Base-by-base conservation (phyloP, 1,139 yeast species). In the Taphrina wiesneri region DNA sequence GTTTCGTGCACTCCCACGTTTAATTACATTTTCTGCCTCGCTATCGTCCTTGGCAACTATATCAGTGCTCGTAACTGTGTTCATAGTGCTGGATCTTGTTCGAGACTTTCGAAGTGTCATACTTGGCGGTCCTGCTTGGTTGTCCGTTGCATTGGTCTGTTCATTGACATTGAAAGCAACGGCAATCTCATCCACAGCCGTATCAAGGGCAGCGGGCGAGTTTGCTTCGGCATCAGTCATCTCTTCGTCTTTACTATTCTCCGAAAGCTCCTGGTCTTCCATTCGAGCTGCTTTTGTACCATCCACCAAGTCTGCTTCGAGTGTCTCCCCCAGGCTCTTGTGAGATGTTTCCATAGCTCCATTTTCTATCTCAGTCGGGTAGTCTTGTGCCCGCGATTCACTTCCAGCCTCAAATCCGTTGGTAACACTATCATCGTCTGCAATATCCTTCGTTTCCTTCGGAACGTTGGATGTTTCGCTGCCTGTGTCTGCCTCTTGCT, bases 41-140 rank as follows among this genome's bases (percentile, higher is more conserved):
- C 30, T 5, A 3, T 52, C 64, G 0, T 52, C 57, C 19, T 52
- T 56, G 11, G 32, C 32, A 21, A 21, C 17, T 13, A 19, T 23
- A 23, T 60, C 64, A 3, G 28, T 32, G 17, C 64, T 60, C 19
- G 21, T 45, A 25, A 49, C 56, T 11, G 64, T 60, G 41, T 60
- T 60, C 52, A 51, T 26, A 25, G 64, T 60, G 39, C 47, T 53
- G 19, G 64, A 60, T 6, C 64, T 21, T 13, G 46, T 54, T 7
- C 59, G 47, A 6, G 49, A 30, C 39, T 23, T 39, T 15, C 59
- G 59, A 1, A 39, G 19, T 41, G 46, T 34, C 59, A 39, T 17
- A 25, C 28, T 23, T 21, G 49, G 49, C 7, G 9, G 49, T 2
- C n/a, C n/a, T 7, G 25, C 2, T 13, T 21, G 28, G n/a, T 3